Evolutionary conservation across 176 grass and related monocot genomes (phyloP).

Genomic region (Phyllostachys edulis): DNA sequence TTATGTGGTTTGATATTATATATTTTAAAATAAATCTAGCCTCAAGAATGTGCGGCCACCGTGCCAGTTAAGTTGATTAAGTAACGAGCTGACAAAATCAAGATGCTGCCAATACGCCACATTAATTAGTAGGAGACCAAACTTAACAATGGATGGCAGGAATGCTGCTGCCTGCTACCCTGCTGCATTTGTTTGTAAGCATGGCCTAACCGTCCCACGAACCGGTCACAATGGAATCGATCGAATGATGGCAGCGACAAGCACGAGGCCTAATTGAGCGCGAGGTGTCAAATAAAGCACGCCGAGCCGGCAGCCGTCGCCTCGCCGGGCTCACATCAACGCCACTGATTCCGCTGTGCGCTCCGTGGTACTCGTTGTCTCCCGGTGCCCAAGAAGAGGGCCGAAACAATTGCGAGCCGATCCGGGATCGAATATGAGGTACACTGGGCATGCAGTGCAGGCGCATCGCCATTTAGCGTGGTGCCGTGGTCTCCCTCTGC

Average conservation of each 20-base stretch:
- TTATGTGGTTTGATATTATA: no score
- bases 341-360: neutral
- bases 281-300: constrained; percentile 19
- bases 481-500: constrained; percentile 16
- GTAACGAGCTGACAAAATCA: neutral
- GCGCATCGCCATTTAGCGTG: neutral
- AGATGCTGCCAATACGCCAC: neutral
- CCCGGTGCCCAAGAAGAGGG: constrained; percentile 6
- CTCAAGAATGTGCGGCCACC: no score
- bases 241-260: constrained; percentile 28
- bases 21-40: no score
- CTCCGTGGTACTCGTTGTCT: constrained; percentile 20
- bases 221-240: neutral
- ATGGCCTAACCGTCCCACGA: neutral
- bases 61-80: neutral
- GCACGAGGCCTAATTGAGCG: constrained; percentile 6
- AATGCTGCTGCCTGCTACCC: neutral
- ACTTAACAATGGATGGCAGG: neutral
- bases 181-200: neutral
- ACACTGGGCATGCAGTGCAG: constrained; percentile 23
- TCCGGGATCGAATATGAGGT: neutral
- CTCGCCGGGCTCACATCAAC: constrained; percentile 37
- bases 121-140: neutral
- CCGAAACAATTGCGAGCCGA: neutral
- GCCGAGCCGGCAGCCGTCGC: constrained; percentile 38